Evolutionary conservation across 306 rosid species (phyloP), one percentile per base, ranked within the genome.

Genomic region (Malus sieversii): DNA sequence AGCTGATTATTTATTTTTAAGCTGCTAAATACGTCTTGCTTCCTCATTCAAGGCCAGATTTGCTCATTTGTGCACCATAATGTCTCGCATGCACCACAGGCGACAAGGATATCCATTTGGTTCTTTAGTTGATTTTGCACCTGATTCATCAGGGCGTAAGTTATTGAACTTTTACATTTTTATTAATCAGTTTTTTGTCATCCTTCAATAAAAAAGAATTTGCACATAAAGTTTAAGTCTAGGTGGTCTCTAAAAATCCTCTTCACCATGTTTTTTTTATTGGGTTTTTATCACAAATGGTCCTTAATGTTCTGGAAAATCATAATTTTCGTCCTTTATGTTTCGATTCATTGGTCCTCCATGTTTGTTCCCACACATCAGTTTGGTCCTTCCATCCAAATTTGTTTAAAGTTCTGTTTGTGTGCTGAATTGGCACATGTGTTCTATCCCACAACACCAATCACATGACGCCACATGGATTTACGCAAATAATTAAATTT

Each of bases 21-120:
- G 68, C 60, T 75, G 53, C 69, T 63, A 20, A 65, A n/a, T 76
- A 33, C n/a, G 14, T 30, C 78, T 84, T 74, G 20, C 62, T 80
- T 82, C 71, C 30, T 75, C 32, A 86, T 85, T 90, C 61, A 85
- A 95, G 99, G 97, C 99, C 75, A 96, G 99, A 78, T 96, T 96
- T 88, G 97, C 99, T 87, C 99, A 96, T 86, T 85, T 96, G 87
- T 96, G 99, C 93, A 86, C 99, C 60, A 91, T 90, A 53, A 96
- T 96, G 99, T 96, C 99, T 53, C 98, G 91, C 66, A 96, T 96
- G 99, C 99, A 96, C 85, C 99, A 96, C 74, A 91, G 96, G 33
- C 90, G 98, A 76, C 92, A 90, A 84, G 99, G 99, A 75, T 96
- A 96, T 84, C 99, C 99, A 40, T 96, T 96, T 82, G 99, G 97